These are phyloP conservation scores for Rubroboletus pulcherrimus DNA, from an alignment of 768 basidiomycete genomes.

Conservation along the genomic window DNA sequence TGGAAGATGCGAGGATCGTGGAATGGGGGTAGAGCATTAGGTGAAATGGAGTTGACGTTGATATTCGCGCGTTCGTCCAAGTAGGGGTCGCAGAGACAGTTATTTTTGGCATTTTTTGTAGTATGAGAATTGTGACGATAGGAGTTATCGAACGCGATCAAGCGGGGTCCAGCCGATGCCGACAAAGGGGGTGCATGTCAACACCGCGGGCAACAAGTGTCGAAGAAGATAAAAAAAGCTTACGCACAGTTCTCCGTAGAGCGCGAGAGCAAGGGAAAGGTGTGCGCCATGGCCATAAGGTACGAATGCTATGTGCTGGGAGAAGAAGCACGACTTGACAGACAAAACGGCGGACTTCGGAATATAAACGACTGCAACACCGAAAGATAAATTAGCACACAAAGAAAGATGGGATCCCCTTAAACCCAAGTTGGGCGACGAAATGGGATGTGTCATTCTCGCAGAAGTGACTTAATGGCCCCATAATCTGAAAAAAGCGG, in stretches of 20 bases:
- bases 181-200: constrained; percentile 8
- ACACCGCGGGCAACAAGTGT: neutral
- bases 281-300: constrained; percentile 58
- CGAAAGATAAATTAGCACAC: constrained; percentile 7
- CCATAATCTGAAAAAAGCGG: constrained; percentile 1
- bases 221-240: neutral
- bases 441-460: constrained; percentile 5
- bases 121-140: constrained; percentile 13
- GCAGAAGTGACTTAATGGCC: neutral
- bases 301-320: constrained; percentile 38
- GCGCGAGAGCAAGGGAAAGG: constrained; percentile 57
- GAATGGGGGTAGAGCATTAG: constrained; percentile 13
- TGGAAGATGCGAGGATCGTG: constrained; percentile 10
- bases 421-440: neutral
- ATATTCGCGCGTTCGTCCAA: constrained; percentile 24
- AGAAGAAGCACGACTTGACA: constrained; percentile 49
- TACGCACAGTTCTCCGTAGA: constrained; percentile 64
- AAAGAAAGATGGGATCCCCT: neutral
- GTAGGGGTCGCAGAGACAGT: constrained; percentile 3
- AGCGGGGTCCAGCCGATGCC: constrained; percentile 14
- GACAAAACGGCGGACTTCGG: constrained; percentile 63
- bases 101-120: constrained; percentile 16
- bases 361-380: constrained; percentile 55
- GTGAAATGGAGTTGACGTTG: constrained; percentile 15
- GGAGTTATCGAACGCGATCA: constrained; percentile 2